Percentiles rank a stretch among this genome's conserved stretches.
phyloP scores from a whole-genome alignment of 2,329 filamentous ascomycete species.

The Mycosphaerella sp. region DNA sequence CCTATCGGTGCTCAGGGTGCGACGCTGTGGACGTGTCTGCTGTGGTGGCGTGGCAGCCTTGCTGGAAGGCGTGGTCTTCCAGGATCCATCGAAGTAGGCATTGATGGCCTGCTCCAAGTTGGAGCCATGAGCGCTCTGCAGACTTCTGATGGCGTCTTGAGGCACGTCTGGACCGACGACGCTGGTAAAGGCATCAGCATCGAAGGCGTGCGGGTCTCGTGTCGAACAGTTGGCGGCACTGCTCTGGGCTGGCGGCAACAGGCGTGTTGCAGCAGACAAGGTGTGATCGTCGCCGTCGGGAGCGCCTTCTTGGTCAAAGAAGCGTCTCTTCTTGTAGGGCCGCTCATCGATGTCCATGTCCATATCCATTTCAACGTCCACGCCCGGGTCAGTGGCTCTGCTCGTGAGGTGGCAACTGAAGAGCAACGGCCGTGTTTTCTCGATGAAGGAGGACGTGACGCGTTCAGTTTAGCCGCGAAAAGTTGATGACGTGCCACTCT shows the following conservation, averaged over 20 bases:
- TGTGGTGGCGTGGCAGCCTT: conserved; percentile 14
- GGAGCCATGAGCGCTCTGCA: conserved; percentile 46
- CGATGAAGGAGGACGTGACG: too few species aligned
- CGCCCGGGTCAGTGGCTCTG: too few species aligned
- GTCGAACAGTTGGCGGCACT: conserved; percentile 3
- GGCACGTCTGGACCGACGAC: conserved; percentile 51
- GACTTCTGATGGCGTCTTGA: conserved; percentile 39
- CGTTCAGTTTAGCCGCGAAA: too few species aligned
- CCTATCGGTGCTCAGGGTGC: conserved; percentile 10
- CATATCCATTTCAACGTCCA: not conserved
- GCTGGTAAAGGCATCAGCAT: conserved; percentile 49
- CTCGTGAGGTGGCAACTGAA: too few species aligned
- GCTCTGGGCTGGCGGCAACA: conserved; percentile 12
- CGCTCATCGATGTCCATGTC: conserved; percentile 43
- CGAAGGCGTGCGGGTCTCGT: conserved; percentile 40
- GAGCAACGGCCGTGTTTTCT: too few species aligned
- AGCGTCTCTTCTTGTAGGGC: conserved; percentile 56
- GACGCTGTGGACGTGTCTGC: conserved; percentile 3
- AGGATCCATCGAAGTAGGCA: conserved; percentile 59
- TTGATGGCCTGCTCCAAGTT: conserved; percentile 58
- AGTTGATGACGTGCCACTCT: too few species aligned
- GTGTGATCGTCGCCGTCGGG: conserved; percentile 22
- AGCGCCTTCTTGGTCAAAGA: conserved; percentile 51
- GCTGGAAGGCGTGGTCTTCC: conserved; percentile 39
- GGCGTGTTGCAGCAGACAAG: conserved; percentile 29